These are phyloP conservation scores for Hypocreales sp. DNA, from an alignment of 2,329 filamentous ascomycete genomes.

Conservation along the genomic window DNA sequence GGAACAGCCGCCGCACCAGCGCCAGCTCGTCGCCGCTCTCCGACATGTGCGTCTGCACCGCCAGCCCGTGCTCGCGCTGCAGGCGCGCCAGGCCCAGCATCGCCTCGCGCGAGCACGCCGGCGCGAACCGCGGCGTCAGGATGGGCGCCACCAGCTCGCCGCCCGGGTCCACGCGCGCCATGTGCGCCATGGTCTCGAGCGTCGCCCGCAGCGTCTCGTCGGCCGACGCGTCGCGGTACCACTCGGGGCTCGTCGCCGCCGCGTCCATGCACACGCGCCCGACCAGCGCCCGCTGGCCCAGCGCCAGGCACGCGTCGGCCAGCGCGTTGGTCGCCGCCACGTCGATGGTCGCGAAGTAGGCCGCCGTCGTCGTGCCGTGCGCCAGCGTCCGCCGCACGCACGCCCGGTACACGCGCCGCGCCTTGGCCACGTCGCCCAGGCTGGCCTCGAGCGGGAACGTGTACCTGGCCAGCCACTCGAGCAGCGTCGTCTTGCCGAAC, in stretches of 20 bases:
- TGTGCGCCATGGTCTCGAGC: constrained; percentile 45
- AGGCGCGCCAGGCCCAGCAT: constrained; percentile 50
- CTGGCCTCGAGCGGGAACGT: constrained; percentile 87
- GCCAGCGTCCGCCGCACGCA: constrained; percentile 68
- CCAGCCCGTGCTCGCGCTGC: constrained; percentile 44
- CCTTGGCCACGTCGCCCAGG: constrained; percentile 46
- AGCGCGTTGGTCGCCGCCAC: constrained; percentile 83
- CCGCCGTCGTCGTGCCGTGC: constrained; percentile 82
- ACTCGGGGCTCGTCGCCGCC: constrained; percentile 45
- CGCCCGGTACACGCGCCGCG: constrained; percentile 58
- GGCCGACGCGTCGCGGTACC: constrained; percentile 62
- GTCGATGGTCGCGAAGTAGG: constrained; percentile 89
- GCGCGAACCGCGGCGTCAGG: constrained; percentile 60
- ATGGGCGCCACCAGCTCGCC: constrained; percentile 58
- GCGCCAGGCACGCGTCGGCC: constrained; percentile 61
- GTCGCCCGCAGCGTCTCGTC: constrained; percentile 42
- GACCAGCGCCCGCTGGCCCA: constrained; percentile 80
- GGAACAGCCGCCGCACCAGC: constrained; percentile 58
- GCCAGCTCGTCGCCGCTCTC: constrained; percentile 65
- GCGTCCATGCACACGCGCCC: constrained; percentile 94
- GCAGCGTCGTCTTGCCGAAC: constrained; percentile 82
- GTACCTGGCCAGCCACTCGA: constrained; percentile 88
- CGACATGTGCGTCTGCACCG: constrained; percentile 78
- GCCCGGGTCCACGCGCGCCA: constrained; percentile 48
- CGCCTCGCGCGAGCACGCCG: constrained; percentile 40